Base-by-base conservation (phyloP, 495 filamentous ascomycete genomes). In the Parmelia sp. region DNA sequence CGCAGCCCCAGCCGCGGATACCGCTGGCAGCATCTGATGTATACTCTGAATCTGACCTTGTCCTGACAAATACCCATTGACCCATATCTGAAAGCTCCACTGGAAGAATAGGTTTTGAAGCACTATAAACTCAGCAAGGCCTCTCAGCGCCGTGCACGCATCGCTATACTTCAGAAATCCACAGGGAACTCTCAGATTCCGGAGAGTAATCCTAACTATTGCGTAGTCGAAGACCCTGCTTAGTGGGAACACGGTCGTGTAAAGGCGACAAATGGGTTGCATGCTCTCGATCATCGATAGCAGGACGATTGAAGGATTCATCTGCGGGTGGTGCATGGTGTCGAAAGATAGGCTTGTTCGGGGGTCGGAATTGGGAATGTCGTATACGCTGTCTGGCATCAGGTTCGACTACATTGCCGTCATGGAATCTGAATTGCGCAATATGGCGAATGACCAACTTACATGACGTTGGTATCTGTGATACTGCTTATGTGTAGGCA, bases 131-230 rank as follows among this genome's bases (percentile, higher is more conserved):
- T 45, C 40, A 17, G 64, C 47, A 35, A 62, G 31, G 25, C 60
- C 65, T 57, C 49, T 61, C 15, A 66, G 23, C 14, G 39, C 55
- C n/a, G 29, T 58, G 42, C 65, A 63, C 7, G 65, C 59, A 44
- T 63, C 53, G 37, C 58, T 25, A 40, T 63, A 58, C 25, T 27
- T 39, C 4, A 66, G n/a, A 6, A 39, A 17, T 61, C 45, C 45
- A 33, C 39, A 59, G 9, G 12, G 5, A n/a, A n/a, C n/a, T n/a
- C n/a, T n/a, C n/a, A n/a, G n/a, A n/a, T n/a, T n/a, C n/a, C n/a
- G n/a, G n/a, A n/a, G n/a, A n/a, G 29, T 45, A 19, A 63, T 39
- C 39, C 39, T 27, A 23, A 66, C 3, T 11, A 31, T 0, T 2
- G 0, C 15, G n/a, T 47, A 56, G 12, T 57, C 65, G 45, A 66